Conservation (phyloP, 768 basidiomycete genomes). For the Kwoniella sp. region DNA sequence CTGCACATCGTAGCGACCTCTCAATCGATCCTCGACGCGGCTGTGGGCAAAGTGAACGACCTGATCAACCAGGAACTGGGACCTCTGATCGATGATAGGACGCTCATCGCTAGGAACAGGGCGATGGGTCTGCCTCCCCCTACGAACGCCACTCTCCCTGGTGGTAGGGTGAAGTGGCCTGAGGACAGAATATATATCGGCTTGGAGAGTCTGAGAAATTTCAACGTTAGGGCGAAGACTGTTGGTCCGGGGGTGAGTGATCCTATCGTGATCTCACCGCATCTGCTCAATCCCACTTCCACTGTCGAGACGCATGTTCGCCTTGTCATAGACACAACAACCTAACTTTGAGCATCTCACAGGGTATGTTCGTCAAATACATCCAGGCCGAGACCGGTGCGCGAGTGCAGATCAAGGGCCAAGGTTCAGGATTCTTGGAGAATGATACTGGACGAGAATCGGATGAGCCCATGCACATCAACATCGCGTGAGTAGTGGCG, state of each 20-base stretch:
- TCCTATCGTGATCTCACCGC: not conserved
- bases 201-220: slow-evolving; percentile 88
- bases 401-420: slow-evolving; percentile 93
- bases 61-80: slow-evolving; percentile 59
- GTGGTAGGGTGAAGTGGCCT: slow-evolving; percentile 79
- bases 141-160: slow-evolving; percentile 24
- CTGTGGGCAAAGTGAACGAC: slow-evolving; percentile 56
- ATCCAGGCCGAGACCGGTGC: slow-evolving; percentile 96
- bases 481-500: slow-evolving; percentile 71
- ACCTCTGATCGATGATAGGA: slow-evolving; percentile 57
- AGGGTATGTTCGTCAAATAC: slow-evolving; percentile 97
- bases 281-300: no score
- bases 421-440: slow-evolving; percentile 93
- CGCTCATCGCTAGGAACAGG: slow-evolving; percentile 53
- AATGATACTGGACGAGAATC: slow-evolving; percentile 83
- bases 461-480: slow-evolving; percentile 87
- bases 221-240: slow-evolving; percentile 96
- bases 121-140: slow-evolving; percentile 50
- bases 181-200: slow-evolving; percentile 92
- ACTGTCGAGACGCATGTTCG: no score
- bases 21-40: slow-evolving; percentile 56
- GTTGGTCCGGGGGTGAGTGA: slow-evolving; percentile 83
- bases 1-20: slow-evolving; percentile 79
- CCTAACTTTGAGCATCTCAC: slow-evolving; percentile 5
- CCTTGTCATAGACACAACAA: no score